Conservation (phyloP, 2,329 filamentous ascomycete genomes). For the Penicillium crustosum region DNA sequence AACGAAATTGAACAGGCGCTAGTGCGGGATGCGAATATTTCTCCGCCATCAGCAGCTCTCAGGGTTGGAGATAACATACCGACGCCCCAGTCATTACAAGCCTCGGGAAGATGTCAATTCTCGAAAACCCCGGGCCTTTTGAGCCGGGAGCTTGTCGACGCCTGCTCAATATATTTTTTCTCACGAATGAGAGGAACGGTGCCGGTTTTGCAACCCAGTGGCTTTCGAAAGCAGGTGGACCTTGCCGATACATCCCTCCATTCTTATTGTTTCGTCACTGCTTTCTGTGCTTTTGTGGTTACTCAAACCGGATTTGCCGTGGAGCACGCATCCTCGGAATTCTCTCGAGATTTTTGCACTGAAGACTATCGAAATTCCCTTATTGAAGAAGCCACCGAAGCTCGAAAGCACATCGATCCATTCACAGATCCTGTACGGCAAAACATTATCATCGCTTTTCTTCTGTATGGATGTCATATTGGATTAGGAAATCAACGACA, state of each 20-base stretch:
- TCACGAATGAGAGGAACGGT: conserved; percentile 27
- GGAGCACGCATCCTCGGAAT: neutral
- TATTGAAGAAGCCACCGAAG: conserved; percentile 30
- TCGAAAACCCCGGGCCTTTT: conserved; percentile 8
- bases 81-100: neutral
- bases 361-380: conserved; percentile 19
- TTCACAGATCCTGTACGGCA: conserved; percentile 23
- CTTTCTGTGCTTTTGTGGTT: conserved; percentile 41
- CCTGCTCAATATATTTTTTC: conserved; percentile 25
- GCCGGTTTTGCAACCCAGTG: conserved; percentile 28
- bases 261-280: conserved; percentile 34
- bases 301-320: conserved; percentile 23
- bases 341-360: neutral
- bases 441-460: conserved; percentile 65
- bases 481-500: conserved; percentile 67
- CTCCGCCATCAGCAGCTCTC: neutral
- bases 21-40: neutral
- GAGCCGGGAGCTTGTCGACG: conserved; percentile 6
- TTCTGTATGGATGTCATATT: conserved; percentile 67
- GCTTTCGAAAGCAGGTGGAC: conserved; percentile 26
- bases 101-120: conserved; percentile 1
- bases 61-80: neutral
- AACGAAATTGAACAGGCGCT: neutral
- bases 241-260: conserved; percentile 21
- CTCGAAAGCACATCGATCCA: conserved; percentile 21